These are phyloP conservation scores for Abelmoschus esculentus DNA, from an alignment of 345 rosid species.

Conservation along the genomic window DNA sequence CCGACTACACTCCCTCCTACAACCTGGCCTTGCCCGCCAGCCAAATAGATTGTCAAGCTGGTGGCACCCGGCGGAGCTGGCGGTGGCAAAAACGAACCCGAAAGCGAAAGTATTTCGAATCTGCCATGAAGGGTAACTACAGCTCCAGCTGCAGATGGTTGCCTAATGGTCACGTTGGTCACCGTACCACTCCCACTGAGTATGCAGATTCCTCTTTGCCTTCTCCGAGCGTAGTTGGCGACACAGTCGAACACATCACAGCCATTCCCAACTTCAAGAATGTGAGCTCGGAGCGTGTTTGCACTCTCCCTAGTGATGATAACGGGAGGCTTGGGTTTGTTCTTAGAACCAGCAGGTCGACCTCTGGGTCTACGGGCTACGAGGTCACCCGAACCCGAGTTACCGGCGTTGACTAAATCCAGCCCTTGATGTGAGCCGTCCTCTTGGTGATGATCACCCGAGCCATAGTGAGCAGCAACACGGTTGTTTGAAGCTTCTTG, in stretches of 20 bases:
- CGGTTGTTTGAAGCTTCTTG: slow-evolving; percentile 27
- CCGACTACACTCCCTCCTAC: slow-evolving; percentile 95
- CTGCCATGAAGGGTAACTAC: slow-evolving; percentile 77
- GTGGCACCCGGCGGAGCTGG: slow-evolving; percentile 98
- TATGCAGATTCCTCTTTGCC: slow-evolving; percentile 90
- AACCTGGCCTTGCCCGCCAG: slow-evolving; percentile 92
- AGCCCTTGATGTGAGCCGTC: slow-evolving; percentile 39
- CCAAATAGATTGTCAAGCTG: slow-evolving; percentile 68
- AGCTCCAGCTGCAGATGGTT: slow-evolving; percentile 79
- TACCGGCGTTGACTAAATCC: slow-evolving; percentile 34
- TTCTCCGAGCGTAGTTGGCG: slow-evolving; percentile 77
- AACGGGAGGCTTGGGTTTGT: slow-evolving; percentile 86
- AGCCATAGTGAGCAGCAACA: slow-evolving; percentile 26
- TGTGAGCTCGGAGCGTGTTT: slow-evolving; percentile 92
- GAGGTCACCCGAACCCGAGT: slow-evolving; percentile 36
- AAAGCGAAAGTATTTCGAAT: slow-evolving; percentile 81
- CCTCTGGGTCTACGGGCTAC: slow-evolving; percentile 76
- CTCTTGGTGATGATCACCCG: slow-evolving; percentile 20
- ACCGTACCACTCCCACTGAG: slow-evolving; percentile 87
- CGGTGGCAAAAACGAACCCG: slow-evolving; percentile 89
- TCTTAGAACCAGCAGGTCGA: slow-evolving; percentile 89
- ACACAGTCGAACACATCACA: slow-evolving; percentile 86
- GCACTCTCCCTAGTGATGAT: slow-evolving; percentile 94
- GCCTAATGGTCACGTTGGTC: slow-evolving; percentile 81
- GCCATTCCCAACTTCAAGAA: slow-evolving; percentile 85